Conservation (phyloP, 1,284 basidiomycete species). For the Tremellales sp. region DNA sequence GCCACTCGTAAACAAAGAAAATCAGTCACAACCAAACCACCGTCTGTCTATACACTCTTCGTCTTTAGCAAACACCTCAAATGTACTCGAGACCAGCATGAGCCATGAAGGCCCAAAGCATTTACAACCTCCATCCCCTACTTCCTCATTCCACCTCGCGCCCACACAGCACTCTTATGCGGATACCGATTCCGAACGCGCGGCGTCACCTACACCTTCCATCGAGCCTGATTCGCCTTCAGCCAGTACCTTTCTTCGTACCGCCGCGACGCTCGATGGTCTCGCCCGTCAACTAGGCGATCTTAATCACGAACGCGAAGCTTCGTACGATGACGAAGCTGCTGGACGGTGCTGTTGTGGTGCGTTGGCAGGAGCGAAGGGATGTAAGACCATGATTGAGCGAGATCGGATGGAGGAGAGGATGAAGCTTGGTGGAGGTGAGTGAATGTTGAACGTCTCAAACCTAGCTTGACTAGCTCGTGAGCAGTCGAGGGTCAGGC, state of each 20-base stretch:
- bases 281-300: constrained; percentile 31
- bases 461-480: too few relatives aligned
- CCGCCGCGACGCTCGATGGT: constrained; percentile 40
- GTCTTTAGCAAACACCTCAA: too few relatives aligned
- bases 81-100: not conserved
- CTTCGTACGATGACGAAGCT: constrained; percentile 2
- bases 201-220: not conserved
- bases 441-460: constrained; percentile 33
- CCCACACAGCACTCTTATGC: not conserved
- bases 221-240: constrained; percentile 25
- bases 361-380: not conserved
- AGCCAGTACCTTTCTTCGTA: constrained; percentile 30
- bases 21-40: not conserved
- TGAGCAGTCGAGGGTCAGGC: too few relatives aligned
- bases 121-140: too few relatives aligned
- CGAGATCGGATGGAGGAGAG: constrained; percentile 68
- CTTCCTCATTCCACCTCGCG: not conserved
- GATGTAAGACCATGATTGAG: constrained; percentile 1
- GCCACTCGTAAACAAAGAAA: not conserved
- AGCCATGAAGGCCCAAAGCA: not conserved
- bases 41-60: not conserved
- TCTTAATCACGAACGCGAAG: constrained; percentile 11
- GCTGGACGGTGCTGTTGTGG: constrained; percentile 31
- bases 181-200: not conserved
- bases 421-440: constrained; percentile 77